Evolutionary conservation across 2,329 filamentous ascomycete genomes (phyloP).

Genomic region (Didymella exigua): DNA sequence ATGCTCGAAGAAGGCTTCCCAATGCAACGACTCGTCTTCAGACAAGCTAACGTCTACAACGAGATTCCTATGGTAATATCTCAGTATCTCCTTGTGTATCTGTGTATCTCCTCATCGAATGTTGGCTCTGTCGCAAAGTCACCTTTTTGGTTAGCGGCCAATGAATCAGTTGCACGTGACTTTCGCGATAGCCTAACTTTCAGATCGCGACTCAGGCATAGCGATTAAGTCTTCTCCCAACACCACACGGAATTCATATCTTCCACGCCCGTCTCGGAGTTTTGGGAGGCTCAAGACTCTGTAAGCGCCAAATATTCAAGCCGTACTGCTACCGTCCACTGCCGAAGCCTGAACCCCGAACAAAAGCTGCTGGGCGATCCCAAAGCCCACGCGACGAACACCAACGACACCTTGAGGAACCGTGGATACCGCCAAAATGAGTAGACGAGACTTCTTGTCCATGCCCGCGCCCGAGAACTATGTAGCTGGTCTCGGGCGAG

Average conservation of each 20-base stretch:
- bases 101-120: not conserved
- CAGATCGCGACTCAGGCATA: constrained; percentile 14
- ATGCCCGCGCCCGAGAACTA: constrained; percentile 71
- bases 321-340: not conserved
- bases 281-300: not conserved
- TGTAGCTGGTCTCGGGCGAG: constrained; percentile 94
- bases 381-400: not conserved
- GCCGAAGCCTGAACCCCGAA: not conserved
- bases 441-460: constrained; percentile 82
- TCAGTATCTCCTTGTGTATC: not conserved
- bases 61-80: too few species aligned
- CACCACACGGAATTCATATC: not conserved
- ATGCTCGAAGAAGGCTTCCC: too few species aligned
- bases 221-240: not conserved
- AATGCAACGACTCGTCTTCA: too few species aligned
- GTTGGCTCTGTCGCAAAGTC: constrained; percentile 24
- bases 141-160: constrained; percentile 29
- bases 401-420: not conserved
- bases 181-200: constrained; percentile 20
- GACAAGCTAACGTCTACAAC: too few species aligned
- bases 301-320: not conserved
- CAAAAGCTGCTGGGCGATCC: constrained; percentile 3
- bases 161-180: constrained; percentile 31
- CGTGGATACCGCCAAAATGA: constrained; percentile 54
- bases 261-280: not conserved